phyloP scores from a whole-genome alignment of 139 green algal genomes.

The Coelastrella sp. region DNA sequence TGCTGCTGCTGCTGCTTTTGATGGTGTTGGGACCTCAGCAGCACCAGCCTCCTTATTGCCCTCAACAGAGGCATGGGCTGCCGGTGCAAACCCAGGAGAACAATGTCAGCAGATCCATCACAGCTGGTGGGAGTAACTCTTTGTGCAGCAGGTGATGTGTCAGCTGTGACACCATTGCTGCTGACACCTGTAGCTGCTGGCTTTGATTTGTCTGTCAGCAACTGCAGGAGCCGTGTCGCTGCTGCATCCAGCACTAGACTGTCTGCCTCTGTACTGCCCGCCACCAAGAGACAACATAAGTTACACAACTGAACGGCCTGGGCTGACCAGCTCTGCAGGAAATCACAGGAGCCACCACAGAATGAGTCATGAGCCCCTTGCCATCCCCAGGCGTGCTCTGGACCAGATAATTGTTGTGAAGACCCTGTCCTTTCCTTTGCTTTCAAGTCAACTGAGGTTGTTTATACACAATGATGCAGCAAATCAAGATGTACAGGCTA shows the following conservation, averaged over 20 bases:
- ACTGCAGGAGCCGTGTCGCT: constrained; percentile 54
- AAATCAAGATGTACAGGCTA: too few species aligned
- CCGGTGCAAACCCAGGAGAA: not conserved
- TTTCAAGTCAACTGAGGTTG: too few species aligned
- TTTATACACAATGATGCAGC: too few species aligned
- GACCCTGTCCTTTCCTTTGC: too few species aligned
- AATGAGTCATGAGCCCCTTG: not conserved
- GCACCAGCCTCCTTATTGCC: constrained; percentile 9
- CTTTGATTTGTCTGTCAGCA: constrained; percentile 52
- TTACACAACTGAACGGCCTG: constrained; percentile 54
- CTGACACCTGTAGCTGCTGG: not conserved
- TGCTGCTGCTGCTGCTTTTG: constrained; percentile 25
- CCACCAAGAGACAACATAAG: constrained; percentile 51
- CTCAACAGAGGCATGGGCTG: constrained; percentile 10
- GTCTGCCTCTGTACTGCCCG: not conserved
- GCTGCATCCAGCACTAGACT: constrained; percentile 59
- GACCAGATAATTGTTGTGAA: too few species aligned
- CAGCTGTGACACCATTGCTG: not conserved
- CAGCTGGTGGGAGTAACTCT: too few species aligned
- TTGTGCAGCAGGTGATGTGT: not conserved
- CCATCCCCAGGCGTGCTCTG: not conserved
- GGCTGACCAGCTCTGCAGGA: not conserved
- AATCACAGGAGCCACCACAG: not conserved
- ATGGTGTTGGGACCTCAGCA: too few species aligned
- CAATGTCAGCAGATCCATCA: constrained; percentile 19